Percentiles rank a stretch among this genome's conserved stretches.
These are phyloP conservation scores for Xylaria sp. DNA, from an alignment of 495 filamentous ascomycete genomes.

Conservation along the genomic window DNA sequence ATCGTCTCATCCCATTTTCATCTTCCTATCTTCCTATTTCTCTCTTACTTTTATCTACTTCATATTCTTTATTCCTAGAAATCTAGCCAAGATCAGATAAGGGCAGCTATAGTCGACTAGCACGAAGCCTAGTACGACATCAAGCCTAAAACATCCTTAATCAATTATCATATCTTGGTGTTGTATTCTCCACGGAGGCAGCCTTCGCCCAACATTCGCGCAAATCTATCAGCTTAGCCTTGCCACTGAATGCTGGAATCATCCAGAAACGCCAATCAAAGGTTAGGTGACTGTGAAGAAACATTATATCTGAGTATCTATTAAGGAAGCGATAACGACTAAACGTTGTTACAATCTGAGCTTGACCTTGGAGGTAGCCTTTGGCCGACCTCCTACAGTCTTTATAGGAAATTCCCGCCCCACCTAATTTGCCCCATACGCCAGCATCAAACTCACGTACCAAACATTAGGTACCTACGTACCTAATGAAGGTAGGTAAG, in stretches of 20 bases:
- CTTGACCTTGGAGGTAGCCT: slow-evolving; percentile 5
- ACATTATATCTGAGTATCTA: not conserved
- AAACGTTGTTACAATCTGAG: not conserved
- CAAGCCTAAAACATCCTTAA: not conserved
- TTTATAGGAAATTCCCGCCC: slow-evolving; percentile 2
- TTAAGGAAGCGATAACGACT: not conserved
- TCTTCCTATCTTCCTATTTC: not conserved
- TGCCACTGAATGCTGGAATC: not conserved
- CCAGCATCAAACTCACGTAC: not conserved
- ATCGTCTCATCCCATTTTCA: no score
- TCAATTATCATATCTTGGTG: slow-evolving; percentile 4
- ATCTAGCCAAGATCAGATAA: not conserved
- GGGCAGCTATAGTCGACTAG: not conserved
- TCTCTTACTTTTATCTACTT: not conserved
- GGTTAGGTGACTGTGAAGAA: not conserved
- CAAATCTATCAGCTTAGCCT: not conserved
- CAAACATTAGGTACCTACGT: no score
- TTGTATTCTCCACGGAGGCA: not conserved
- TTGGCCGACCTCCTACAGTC: slow-evolving; percentile 6
- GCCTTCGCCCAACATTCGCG: not conserved
- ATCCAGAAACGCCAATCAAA: not conserved
- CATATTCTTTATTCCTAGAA: not conserved
- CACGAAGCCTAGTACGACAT: not conserved
- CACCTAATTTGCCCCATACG: no score
- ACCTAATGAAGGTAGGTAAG: no score